Evolutionary conservation across 352 stramenopile species (phyloP).

Genomic region (Pythium volutum): DNA sequence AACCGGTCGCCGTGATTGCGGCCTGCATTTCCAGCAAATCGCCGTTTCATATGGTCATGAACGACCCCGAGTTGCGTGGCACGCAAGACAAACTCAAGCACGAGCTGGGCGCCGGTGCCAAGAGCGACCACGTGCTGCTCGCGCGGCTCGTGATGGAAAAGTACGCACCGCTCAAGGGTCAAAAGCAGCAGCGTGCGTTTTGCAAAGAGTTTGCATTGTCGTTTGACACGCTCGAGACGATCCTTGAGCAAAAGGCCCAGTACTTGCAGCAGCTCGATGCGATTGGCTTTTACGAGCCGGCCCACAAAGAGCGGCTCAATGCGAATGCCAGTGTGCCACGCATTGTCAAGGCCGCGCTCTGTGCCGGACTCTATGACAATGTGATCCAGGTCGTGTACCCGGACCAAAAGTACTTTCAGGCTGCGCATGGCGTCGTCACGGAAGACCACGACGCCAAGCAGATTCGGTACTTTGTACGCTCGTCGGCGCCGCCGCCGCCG

Average conservation of each 20-base stretch:
- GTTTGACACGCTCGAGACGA: slow-evolving; percentile 89
- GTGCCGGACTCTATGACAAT: slow-evolving; percentile 79
- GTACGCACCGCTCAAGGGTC: slow-evolving; percentile 45
- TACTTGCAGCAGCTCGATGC: slow-evolving; percentile 75
- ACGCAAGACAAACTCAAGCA: slow-evolving; percentile 69
- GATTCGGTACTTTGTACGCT: slow-evolving; percentile 91
- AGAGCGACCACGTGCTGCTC: slow-evolving; percentile 78
- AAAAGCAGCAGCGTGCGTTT: slow-evolving; percentile 57
- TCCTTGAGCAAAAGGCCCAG: slow-evolving; percentile 89
- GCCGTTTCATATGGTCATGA: slow-evolving; percentile 74
- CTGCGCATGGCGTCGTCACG: slow-evolving; percentile 86
- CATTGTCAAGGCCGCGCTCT: slow-evolving; percentile 88
- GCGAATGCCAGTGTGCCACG: slow-evolving; percentile 74
- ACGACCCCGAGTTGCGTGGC: slow-evolving; percentile 50
- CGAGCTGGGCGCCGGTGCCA: slow-evolving; percentile 54
- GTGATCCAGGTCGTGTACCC: slow-evolving; percentile 87
- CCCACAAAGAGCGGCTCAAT: slow-evolving; percentile 44
- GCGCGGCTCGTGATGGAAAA: slow-evolving; percentile 71
- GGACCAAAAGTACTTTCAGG: slow-evolving; percentile 94
- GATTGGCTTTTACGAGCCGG: slow-evolving; percentile 74
- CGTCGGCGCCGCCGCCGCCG: slow-evolving; percentile 1
- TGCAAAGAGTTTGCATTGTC: slow-evolving; percentile 74
- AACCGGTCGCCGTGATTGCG: slow-evolving; percentile 81
- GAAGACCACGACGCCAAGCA: slow-evolving; percentile 92
- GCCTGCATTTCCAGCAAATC: slow-evolving; percentile 78